These are phyloP conservation scores for Solanum hybrid DNA, from an alignment of 305 asterid species.

Conservation along the genomic window DNA sequence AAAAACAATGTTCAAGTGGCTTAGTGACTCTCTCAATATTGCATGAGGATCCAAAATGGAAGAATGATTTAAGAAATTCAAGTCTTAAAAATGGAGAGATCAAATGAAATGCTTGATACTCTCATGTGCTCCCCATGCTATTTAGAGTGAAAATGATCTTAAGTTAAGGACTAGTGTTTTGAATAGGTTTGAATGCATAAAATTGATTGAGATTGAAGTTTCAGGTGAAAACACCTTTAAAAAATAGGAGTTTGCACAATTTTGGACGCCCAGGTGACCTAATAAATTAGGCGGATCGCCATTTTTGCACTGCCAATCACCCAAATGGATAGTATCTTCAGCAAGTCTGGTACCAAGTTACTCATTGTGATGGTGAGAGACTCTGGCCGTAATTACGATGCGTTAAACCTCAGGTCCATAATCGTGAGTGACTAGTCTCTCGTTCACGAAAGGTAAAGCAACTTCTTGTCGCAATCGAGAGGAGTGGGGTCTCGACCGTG, in stretches of 20 bases:
- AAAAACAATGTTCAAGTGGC: background rate
- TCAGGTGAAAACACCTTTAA: background rate
- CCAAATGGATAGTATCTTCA: background rate
- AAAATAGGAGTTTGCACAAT: background rate
- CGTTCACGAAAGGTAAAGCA: background rate
- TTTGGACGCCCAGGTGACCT: background rate
- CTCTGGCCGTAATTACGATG: background rate
- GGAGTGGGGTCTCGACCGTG: background rate
- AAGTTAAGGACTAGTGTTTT: background rate
- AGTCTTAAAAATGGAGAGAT: background rate
- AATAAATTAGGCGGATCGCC: background rate
- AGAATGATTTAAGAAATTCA: background rate
- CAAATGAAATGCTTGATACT: background rate
- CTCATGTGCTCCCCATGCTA: background rate
- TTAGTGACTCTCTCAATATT: background rate
- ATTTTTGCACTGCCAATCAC: background rate
- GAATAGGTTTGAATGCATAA: background rate
- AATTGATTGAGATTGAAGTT: background rate
- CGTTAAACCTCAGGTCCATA: background rate
- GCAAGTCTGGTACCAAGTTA: background rate
- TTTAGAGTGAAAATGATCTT: no score
- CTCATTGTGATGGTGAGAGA: background rate
- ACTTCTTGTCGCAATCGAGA: background rate
- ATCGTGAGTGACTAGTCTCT: background rate
- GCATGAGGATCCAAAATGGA: background rate